These are phyloP conservation scores for Globisporangium spinosum DNA, from an alignment of 352 stramenopile genomes.

Conservation along the genomic window DNA sequence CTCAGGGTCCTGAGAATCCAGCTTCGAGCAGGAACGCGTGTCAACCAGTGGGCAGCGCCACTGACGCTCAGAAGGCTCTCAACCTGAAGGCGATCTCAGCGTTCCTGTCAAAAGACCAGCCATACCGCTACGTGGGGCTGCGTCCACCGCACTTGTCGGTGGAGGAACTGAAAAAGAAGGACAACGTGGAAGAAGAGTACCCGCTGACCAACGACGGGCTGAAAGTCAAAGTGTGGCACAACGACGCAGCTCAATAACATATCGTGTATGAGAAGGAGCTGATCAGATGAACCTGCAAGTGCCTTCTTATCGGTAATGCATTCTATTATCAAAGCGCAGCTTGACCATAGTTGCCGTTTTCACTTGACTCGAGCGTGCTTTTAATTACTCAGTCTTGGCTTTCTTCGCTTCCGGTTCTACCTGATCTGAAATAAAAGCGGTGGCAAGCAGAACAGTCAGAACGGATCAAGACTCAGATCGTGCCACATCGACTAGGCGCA, in stretches of 20 bases:
- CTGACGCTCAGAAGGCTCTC: conserved; percentile 19
- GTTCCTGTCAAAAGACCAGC: conserved; percentile 59
- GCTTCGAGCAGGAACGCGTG: background rate
- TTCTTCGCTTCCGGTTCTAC: conserved; percentile 76
- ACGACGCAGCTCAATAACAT: conserved; percentile 22
- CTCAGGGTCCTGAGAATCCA: background rate
- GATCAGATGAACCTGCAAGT: background rate
- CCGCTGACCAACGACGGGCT: conserved; percentile 85
- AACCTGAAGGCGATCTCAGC: conserved; percentile 33
- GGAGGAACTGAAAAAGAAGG: conserved; percentile 78
- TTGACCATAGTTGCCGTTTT: conserved; percentile 9
- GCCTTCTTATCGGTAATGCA: conserved; percentile 18
- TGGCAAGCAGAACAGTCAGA: background rate
- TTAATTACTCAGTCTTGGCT: conserved; percentile 59
- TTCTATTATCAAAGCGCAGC: conserved; percentile 27
- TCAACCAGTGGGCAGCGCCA: background rate
- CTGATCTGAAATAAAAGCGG: conserved; percentile 29
- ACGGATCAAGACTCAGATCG: background rate
- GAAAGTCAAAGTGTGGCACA: conserved; percentile 80
- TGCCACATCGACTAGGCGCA: conserved; percentile 1
- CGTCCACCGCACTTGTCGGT: conserved; percentile 66
- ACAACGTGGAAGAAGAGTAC: conserved; percentile 84
- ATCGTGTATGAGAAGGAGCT: background rate
- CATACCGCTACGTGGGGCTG: conserved; percentile 65
- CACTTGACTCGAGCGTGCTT: background rate